Evolutionary conservation across 192 early-diverging fungal species (phyloP), one percentile per base, ranked within the genome.

Genomic region (Neocallimastix lanati): DNA sequence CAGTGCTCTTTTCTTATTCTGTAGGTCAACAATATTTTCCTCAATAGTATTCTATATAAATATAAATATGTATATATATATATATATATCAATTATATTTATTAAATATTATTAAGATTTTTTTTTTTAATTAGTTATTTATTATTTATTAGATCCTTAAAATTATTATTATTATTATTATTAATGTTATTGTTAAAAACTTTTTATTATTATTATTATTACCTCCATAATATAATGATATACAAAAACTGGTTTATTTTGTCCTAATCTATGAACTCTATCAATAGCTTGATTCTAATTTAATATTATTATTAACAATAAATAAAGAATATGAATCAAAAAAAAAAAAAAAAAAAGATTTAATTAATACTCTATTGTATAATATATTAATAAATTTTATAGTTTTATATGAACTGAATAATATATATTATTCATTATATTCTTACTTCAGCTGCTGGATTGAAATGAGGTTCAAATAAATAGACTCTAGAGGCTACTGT

Each of bases 211-310:
- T 36, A 28, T 28, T 13, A 11, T 21, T 27, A 13, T 21, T 29
- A 79, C 28, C 40, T 29, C 80, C 28, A 93, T 85, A 80, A 94
- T 87, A 76, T 93, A 90, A 36, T 92, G 86, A 28, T 86, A 89
- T 3, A 94, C 92, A 18, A 88, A 79, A 14, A 94, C 91, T 7
- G 89, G 87, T 28, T 82, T 77, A 14, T 78, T 84, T 82, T 94
- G 93, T 29, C 93, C 93, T 29, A 94, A 89, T 13, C 93, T 88
- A 81, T 94, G 92, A 6, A 94, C 91, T 50, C 93, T 88, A 82
- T 94, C 93, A 28, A 94, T 92, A 0, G 93, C 93, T 84, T 94
- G 93, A 27, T 88, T 81, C 83, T 94, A 92, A 27, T 92, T 88
- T 28, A 91, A 90, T 78, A 88, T 50, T 21, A 21, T 50, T n/a